A percentile compares a stretch with the other conserved stretches of the same genome.
Evolutionary conservation across 2,329 filamentous ascomycete species (phyloP).

Genomic region (Coniochaeta pulveracea): DNA sequence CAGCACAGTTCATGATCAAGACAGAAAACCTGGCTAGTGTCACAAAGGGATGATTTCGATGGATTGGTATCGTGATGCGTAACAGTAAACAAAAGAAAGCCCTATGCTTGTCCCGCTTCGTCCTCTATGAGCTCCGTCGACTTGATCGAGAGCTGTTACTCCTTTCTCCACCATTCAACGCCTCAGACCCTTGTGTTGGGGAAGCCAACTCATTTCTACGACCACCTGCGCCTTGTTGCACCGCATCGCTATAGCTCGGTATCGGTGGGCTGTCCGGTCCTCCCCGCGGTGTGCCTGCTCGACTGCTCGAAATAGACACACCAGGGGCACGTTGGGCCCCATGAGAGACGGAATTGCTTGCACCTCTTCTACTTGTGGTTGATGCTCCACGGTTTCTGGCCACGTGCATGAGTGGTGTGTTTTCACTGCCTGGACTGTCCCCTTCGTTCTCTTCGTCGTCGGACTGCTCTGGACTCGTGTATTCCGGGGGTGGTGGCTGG

Average conservation of each 20-base stretch:
- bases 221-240: slow-evolving; percentile 36
- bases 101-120: no score
- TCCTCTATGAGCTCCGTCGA: neutral
- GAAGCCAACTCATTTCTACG: no score
- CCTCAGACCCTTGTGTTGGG: no score
- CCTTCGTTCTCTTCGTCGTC: slow-evolving; percentile 41
- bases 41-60: no score
- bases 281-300: slow-evolving; percentile 18
- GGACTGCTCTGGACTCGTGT: slow-evolving; percentile 54
- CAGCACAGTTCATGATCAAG: no score
- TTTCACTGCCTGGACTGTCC: slow-evolving; percentile 46
- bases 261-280: slow-evolving; percentile 49
- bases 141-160: slow-evolving; percentile 24
- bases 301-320: no score
- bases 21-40: no score
- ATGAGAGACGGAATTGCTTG: no score
- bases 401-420: slow-evolving; percentile 37
- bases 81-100: no score
- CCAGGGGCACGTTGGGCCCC: no score
- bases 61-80: no score
- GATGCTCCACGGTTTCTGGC: slow-evolving; percentile 38
- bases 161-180: slow-evolving; percentile 31
- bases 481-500: slow-evolving; percentile 61
- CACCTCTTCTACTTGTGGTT: no score
- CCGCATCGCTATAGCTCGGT: slow-evolving; percentile 71